Conservation (phyloP, 441 rosid genomes). For the Adansonia grandidieri region DNA sequence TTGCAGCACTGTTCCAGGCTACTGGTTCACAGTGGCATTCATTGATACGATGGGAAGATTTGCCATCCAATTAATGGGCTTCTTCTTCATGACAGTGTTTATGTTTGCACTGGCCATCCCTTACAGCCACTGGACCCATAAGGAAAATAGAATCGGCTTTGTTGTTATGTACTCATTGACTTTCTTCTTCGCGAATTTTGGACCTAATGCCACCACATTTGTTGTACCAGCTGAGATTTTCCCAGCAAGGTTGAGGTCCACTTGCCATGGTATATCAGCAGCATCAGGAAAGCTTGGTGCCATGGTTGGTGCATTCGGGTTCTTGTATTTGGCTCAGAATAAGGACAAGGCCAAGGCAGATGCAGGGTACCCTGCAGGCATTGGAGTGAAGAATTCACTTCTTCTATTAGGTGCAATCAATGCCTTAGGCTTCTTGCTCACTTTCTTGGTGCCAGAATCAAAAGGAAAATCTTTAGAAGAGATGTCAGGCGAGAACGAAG, state of each 20-base stretch:
- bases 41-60: conserved; percentile 76
- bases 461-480: conserved; percentile 84
- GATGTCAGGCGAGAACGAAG: conserved; percentile 72
- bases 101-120: conserved; percentile 85
- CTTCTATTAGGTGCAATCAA: conserved; percentile 62
- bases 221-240: conserved; percentile 92
- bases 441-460: conserved; percentile 80
- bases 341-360: conserved; percentile 71
- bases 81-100: conserved; percentile 89
- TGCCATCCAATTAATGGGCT: conserved; percentile 79
- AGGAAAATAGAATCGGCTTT: conserved; percentile 68
- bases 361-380: conserved; percentile 84
- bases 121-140: conserved; percentile 72
- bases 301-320: conserved; percentile 85
- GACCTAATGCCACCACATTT: conserved; percentile 84
- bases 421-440: conserved; percentile 59
- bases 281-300: conserved; percentile 85
- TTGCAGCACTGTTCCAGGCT: conserved; percentile 78
- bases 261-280: conserved; percentile 90
- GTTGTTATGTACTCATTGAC: conserved; percentile 69
- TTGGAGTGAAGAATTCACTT: conserved; percentile 73
- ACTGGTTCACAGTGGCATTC: conserved; percentile 80
- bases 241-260: conserved; percentile 82
- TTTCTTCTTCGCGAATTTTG: conserved; percentile 87
- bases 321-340: conserved; percentile 74